A percentile compares a stretch with the other conserved stretches of the same genome.
These are phyloP conservation scores for Sordaria brevicollis DNA, from an alignment of 495 filamentous ascomycete species.

Conservation along the genomic window DNA sequence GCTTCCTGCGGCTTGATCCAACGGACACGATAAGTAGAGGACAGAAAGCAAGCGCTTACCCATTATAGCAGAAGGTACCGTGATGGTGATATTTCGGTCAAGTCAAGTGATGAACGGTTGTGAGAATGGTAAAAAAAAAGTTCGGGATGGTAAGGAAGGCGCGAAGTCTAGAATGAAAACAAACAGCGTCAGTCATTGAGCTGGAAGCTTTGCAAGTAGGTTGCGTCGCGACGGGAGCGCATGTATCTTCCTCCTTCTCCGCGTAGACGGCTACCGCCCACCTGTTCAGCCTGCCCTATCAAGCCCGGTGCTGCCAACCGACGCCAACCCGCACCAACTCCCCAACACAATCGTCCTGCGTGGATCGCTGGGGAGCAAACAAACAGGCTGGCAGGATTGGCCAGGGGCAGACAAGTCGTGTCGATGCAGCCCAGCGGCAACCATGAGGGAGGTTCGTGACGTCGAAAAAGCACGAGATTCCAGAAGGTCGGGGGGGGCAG, in stretches of 20 bases:
- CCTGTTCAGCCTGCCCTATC: background rate
- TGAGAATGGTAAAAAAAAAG: background rate
- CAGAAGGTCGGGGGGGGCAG: background rate
- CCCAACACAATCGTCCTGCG: too few species aligned
- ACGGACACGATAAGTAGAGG: slow-evolving; percentile 16
- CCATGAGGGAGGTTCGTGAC: background rate
- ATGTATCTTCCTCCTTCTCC: background rate
- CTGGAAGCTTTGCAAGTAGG: background rate
- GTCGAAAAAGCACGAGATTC: background rate
- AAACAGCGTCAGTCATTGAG: slow-evolving; percentile 13
- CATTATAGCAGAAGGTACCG: slow-evolving; percentile 26
- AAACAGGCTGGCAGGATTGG: background rate
- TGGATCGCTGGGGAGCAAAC: background rate
- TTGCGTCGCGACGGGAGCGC: background rate
- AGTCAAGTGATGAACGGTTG: background rate
- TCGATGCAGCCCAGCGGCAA: background rate
- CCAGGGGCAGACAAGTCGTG: too few species aligned
- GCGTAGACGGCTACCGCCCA: background rate
- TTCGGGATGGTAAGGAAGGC: slow-evolving; percentile 13
- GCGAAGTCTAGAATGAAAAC: slow-evolving; percentile 14
- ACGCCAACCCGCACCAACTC: background rate
- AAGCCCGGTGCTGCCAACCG: background rate
- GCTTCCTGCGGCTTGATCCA: slow-evolving; percentile 18
- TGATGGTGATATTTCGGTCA: background rate
- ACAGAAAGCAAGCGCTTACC: slow-evolving; percentile 35